Percentiles rank a stretch among this genome's conserved stretches.
These are phyloP conservation scores for Syzygium malaccense DNA, from an alignment of 441 rosid genomes.

Conservation along the genomic window DNA sequence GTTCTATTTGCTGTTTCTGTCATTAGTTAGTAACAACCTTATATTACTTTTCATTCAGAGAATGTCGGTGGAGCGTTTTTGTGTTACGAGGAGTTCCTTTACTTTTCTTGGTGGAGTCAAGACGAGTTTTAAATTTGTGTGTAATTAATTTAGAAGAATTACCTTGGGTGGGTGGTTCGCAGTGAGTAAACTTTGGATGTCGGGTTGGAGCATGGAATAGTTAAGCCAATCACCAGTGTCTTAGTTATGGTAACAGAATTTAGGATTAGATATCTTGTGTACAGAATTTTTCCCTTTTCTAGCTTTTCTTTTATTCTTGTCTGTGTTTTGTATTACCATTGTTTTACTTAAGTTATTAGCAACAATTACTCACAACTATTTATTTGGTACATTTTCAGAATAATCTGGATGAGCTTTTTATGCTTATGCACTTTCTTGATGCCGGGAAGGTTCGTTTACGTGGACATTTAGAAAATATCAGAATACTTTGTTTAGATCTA, in stretches of 20 bases:
- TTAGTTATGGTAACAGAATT: not conserved
- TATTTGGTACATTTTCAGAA: constrained; percentile 55
- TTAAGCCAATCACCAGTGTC: not conserved
- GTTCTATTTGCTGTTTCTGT: not conserved
- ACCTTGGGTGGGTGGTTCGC: not conserved
- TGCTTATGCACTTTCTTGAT: constrained; percentile 99
- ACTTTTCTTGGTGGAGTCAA: not conserved
- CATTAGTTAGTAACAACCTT: not conserved
- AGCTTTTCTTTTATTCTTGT: not conserved
- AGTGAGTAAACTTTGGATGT: not conserved
- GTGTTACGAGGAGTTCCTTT: not conserved
- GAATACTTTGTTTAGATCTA: constrained; percentile 6
- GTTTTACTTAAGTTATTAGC: not conserved
- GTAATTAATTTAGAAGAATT: not conserved
- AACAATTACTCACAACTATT: constrained; percentile 14
- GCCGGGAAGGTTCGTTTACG: constrained; percentile 82
- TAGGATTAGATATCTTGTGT: not conserved
- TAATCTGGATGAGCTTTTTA: constrained; percentile 99
- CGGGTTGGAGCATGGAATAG: not conserved
- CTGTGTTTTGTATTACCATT: not conserved
- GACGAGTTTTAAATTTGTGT: not conserved
- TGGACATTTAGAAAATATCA: constrained; percentile 1
- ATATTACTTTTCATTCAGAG: not conserved
- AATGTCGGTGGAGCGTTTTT: not conserved
- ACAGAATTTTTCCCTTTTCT: not conserved